These are phyloP conservation scores for Cryptococcus hybrid DNA, from an alignment of 1,284 basidiomycete genomes.

Conservation along the genomic window DNA sequence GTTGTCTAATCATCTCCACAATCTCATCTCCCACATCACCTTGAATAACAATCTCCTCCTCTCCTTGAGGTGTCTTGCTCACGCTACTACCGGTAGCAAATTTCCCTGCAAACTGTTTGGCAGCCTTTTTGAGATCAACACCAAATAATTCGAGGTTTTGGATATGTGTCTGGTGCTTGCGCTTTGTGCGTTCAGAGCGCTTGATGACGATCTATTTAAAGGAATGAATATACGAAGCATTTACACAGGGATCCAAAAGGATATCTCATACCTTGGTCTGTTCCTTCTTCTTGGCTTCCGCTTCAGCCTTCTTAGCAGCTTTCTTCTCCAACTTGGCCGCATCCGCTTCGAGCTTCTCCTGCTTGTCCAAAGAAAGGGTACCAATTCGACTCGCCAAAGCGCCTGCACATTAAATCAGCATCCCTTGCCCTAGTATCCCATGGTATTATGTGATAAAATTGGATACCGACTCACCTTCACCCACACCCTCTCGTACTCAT, in stretches of 20 bases:
- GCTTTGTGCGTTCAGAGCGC: slow-evolving; percentile 86
- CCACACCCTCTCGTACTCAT: slow-evolving; percentile 73
- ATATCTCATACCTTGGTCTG: slow-evolving; percentile 6
- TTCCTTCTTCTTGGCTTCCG: slow-evolving; percentile 71
- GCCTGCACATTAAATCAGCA: slow-evolving; percentile 10
- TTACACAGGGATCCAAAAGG: background rate
- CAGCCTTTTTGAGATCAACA: slow-evolving; percentile 87
- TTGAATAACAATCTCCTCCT: slow-evolving; percentile 94
- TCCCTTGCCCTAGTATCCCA: background rate
- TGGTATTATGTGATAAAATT: background rate
- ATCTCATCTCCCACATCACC: slow-evolving; percentile 87
- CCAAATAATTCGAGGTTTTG: slow-evolving; percentile 85
- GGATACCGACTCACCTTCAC: slow-evolving; percentile 62
- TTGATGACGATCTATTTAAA: slow-evolving; percentile 71
- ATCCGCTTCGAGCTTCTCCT: slow-evolving; percentile 81
- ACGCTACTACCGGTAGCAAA: slow-evolving; percentile 92
- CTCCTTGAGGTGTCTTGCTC: slow-evolving; percentile 81
- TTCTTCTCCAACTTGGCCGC: slow-evolving; percentile 90
- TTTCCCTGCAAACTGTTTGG: slow-evolving; percentile 85
- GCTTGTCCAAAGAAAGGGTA: slow-evolving; percentile 78
- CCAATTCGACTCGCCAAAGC: slow-evolving; percentile 72
- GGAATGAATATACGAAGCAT: background rate
- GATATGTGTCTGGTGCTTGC: slow-evolving; percentile 84
- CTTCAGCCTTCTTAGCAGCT: slow-evolving; percentile 74
- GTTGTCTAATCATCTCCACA: slow-evolving; percentile 47